Evolutionary conservation across 192 early-diverging fungal species (phyloP).

Genomic region (Coemansia erecta): DNA sequence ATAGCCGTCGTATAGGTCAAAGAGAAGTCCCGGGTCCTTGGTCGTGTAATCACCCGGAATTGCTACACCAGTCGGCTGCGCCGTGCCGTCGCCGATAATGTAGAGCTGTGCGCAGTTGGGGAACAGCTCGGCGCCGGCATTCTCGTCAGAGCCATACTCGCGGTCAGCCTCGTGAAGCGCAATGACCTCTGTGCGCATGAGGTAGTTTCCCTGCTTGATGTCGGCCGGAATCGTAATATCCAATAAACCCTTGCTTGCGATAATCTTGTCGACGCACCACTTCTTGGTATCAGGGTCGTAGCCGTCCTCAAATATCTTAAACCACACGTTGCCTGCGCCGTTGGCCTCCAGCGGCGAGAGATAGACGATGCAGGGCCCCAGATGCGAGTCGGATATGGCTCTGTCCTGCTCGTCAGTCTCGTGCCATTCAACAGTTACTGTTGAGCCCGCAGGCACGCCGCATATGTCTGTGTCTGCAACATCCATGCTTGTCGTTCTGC

Average conservation of each 20-base stretch:
- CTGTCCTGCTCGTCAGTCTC: not conserved
- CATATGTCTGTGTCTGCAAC: not conserved
- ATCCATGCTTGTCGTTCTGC: not conserved
- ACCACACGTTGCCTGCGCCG: constrained; percentile 6
- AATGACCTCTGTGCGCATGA: constrained; percentile 7
- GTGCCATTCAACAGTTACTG: constrained; percentile 5
- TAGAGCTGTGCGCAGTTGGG: constrained; percentile 8
- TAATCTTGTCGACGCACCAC: constrained; percentile 10
- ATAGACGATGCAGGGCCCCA: constrained; percentile 7
- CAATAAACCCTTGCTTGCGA: not conserved
- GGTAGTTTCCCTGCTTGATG: not conserved
- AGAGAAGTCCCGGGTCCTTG: not conserved
- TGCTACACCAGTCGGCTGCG: not conserved
- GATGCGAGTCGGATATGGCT: not conserved
- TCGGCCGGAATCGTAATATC: constrained; percentile 4
- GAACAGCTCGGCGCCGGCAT: constrained; percentile 1
- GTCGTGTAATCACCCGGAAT: not conserved
- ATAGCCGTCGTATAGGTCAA: not conserved
- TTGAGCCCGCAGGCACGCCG: constrained; percentile 1
- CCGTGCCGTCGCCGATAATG: not conserved
- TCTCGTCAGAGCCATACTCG: not conserved
- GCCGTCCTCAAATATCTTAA: constrained; percentile 8
- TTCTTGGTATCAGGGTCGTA: constrained; percentile 3
- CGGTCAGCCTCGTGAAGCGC: constrained; percentile 2
- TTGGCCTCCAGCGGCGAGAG: not conserved